Evolutionary conservation across 345 rosid genomes (phyloP).

Genomic region (Eucalyptus decipiens): DNA sequence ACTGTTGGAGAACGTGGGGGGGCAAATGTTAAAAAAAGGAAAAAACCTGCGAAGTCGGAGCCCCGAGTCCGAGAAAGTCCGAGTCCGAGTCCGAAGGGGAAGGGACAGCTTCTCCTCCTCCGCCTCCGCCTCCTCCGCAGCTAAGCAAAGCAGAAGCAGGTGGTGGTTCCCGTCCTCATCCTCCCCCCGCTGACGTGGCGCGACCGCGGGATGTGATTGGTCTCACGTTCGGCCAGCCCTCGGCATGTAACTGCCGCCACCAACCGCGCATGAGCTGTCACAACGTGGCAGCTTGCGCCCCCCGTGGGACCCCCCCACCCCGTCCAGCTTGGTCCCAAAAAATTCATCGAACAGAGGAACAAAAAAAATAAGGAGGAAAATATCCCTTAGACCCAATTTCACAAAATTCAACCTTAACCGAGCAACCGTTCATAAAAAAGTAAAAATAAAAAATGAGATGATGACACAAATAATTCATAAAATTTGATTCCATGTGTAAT

Average conservation of each 20-base stretch:
- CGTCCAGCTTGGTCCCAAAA: neutral
- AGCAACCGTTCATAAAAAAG: neutral
- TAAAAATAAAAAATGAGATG: rapidly evolving
- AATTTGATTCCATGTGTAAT: too few species aligned
- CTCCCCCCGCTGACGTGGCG: conserved; percentile 27
- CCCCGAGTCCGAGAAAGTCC: too few species aligned
- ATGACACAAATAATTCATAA: too few species aligned
- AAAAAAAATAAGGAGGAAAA: too few species aligned
- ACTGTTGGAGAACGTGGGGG: conserved; percentile 30
- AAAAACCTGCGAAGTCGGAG: too few species aligned
- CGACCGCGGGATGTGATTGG: conserved; percentile 49
- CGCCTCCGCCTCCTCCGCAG: neutral
- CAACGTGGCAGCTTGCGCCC: conserved; percentile 12
- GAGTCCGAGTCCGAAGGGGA: conserved; percentile 1
- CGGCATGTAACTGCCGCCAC: conserved; percentile 6
- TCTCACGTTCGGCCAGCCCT: conserved; percentile 6
- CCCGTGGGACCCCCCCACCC: conserved; percentile 15
- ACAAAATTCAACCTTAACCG: neutral
- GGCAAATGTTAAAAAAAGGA: neutral
- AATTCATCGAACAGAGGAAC: neutral
- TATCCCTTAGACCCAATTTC: neutral
- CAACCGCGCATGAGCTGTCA: conserved; percentile 63
- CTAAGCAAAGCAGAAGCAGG: neutral
- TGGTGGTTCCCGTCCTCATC: neutral
- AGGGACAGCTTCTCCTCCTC: neutral